Evolutionary conservation across 768 basidiomycete species (phyloP).

Genomic region (Coprinellus micaceus): DNA sequence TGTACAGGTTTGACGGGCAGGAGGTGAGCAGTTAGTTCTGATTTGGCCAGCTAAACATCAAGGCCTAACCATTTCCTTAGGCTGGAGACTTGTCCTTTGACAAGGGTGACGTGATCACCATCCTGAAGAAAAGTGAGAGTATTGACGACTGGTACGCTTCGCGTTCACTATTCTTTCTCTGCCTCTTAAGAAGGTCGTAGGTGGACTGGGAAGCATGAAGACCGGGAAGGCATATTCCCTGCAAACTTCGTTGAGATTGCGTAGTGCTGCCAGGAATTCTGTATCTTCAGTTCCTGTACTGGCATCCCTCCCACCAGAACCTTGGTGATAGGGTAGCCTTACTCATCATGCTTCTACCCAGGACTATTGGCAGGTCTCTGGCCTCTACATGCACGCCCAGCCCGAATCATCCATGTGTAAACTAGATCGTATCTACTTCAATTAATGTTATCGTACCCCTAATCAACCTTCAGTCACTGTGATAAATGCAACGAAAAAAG

Average conservation of each 20-base stretch:
- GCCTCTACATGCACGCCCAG: too few relatives aligned
- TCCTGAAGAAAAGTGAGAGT: slow-evolving; percentile 67
- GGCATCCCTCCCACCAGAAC: background rate
- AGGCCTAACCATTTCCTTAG: slow-evolving; percentile 31
- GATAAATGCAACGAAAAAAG: too few relatives aligned
- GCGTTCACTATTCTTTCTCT: slow-evolving; percentile 14
- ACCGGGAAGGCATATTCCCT: slow-evolving; percentile 67
- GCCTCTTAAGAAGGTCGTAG: slow-evolving; percentile 28
- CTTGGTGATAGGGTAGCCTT: background rate
- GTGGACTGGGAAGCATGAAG: slow-evolving; percentile 73
- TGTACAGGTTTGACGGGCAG: slow-evolving; percentile 70
- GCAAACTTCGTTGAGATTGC: slow-evolving; percentile 80
- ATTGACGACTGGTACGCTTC: slow-evolving; percentile 82
- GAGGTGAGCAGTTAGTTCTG: slow-evolving; percentile 43
- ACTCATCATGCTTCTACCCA: too few relatives aligned
- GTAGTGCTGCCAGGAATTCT: slow-evolving; percentile 14
- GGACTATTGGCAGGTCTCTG: too few relatives aligned
- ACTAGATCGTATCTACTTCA: background rate
- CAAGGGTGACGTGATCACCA: slow-evolving; percentile 70
- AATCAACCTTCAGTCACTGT: too few relatives aligned
- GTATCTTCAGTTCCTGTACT: background rate
- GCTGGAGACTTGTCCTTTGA: slow-evolving; percentile 70
- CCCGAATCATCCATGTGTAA: background rate
- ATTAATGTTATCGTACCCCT: too few relatives aligned
- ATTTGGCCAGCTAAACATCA: background rate